Evolutionary conservation across 495 filamentous ascomycete species (phyloP).

Genomic region (Penicillium arizonense): DNA sequence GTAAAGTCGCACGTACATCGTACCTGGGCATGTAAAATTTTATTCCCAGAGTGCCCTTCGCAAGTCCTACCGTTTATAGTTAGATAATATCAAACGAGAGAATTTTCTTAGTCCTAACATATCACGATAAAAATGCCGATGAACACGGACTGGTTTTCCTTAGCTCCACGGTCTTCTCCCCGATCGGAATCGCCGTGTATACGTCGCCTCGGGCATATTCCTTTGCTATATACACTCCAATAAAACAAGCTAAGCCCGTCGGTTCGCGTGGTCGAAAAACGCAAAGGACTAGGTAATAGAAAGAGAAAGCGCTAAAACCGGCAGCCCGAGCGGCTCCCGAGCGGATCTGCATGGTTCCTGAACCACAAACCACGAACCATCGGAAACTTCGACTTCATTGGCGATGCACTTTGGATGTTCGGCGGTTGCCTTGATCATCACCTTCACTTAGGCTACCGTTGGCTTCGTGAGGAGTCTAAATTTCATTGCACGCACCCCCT

Average conservation of each 20-base stretch:
- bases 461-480: no score
- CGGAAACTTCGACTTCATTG: neutral
- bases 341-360: slow-evolving; percentile 21
- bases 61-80: neutral
- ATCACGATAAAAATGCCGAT: neutral
- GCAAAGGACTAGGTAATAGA: neutral
- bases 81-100: no score
- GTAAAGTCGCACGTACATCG: no score
- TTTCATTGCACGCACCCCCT: no score
- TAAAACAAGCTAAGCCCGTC: neutral
- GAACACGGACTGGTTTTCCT: neutral
- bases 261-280: neutral
- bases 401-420: neutral
- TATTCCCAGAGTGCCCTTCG: no score
- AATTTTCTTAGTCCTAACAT: neutral
- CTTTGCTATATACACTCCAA: neutral
- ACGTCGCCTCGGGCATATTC: no score
- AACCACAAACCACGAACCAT: slow-evolving; percentile 10
- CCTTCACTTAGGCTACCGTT: no score
- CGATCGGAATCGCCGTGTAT: neutral
- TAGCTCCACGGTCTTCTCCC: neutral
- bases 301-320: slow-evolving; percentile 16
- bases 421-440: no score
- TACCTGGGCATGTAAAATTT: neutral
- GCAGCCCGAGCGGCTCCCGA: slow-evolving; percentile 11